Evolutionary conservation across 495 filamentous ascomycete genomes (phyloP).

Genomic region (Trichoderma asperelloides): DNA sequence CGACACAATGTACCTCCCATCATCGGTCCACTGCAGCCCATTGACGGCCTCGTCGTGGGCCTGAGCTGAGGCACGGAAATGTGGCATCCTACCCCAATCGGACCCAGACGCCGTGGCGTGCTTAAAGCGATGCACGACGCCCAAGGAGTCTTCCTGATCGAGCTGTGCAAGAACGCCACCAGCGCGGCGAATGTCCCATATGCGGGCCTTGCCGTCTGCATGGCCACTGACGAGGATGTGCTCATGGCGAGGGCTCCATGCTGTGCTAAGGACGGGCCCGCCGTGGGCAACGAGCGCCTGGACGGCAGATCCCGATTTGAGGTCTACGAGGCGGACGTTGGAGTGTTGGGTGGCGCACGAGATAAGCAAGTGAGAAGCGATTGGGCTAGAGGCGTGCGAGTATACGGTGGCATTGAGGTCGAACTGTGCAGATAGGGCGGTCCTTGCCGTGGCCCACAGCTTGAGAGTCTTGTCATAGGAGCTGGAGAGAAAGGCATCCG

Average conservation of each 20-base stretch:
- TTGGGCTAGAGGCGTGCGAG: slow-evolving; percentile 66
- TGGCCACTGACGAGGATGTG: slow-evolving; percentile 72
- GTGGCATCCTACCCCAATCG: slow-evolving; percentile 39
- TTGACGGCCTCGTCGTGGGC: slow-evolving; percentile 76
- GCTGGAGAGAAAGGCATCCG: slow-evolving; percentile 67
- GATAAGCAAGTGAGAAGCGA: slow-evolving; percentile 62
- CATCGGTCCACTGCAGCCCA: slow-evolving; percentile 72
- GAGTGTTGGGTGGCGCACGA: slow-evolving; percentile 79
- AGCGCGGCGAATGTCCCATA: slow-evolving; percentile 77
- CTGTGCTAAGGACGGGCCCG: slow-evolving; percentile 60
- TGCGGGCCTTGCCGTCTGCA: slow-evolving; percentile 64
- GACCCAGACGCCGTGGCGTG: slow-evolving; percentile 25
- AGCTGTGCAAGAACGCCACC: slow-evolving; percentile 64
- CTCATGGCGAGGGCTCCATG: slow-evolving; percentile 71
- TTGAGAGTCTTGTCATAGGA: slow-evolving; percentile 81
- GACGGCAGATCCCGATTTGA: slow-evolving; percentile 64
- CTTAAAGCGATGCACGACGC: slow-evolving; percentile 30
- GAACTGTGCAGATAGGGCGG: slow-evolving; percentile 56
- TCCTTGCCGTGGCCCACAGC: slow-evolving; percentile 59
- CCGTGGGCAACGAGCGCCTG: slow-evolving; percentile 55
- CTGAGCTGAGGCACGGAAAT: slow-evolving; percentile 38
- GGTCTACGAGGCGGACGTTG: slow-evolving; percentile 69
- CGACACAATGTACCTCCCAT: slow-evolving; percentile 64
- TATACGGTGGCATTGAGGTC: slow-evolving; percentile 63
- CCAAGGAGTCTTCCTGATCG: slow-evolving; percentile 73